phyloP scores from a whole-genome alignment of 23 red algal species.

The Chondrus crispus region DNA sequence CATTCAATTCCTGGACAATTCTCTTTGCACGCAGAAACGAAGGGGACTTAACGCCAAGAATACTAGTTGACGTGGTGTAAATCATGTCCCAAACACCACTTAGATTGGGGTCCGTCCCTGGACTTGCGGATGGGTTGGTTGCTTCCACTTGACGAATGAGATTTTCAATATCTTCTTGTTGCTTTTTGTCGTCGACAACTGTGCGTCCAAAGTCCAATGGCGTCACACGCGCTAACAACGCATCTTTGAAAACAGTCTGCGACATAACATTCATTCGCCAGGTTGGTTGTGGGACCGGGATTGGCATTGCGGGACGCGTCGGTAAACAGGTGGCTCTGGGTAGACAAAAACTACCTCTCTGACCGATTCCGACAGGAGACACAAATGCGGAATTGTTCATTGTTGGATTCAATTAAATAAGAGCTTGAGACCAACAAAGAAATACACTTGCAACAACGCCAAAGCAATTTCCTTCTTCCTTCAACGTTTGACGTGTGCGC shows the following conservation, averaged over 20 bases:
- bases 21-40: slow-evolving; percentile 41
- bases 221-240: slow-evolving; percentile 17
- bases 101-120: slow-evolving; percentile 51
- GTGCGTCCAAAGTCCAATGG: slow-evolving; percentile 51
- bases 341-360: no score
- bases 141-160: slow-evolving; percentile 49
- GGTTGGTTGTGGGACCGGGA: no score
- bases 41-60: slow-evolving; percentile 58
- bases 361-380: no score
- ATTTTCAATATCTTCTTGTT: slow-evolving; percentile 48
- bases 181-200: slow-evolving; percentile 10
- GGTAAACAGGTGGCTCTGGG: no score
- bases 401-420: no score
- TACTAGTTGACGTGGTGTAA: slow-evolving; percentile 78
- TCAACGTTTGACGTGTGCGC: no score
- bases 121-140: slow-evolving; percentile 28
- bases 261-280: slow-evolving; percentile 37
- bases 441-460: no score
- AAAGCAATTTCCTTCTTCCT: no score
- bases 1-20: slow-evolving; percentile 77
- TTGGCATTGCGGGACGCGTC: no score
- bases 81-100: slow-evolving; percentile 70
- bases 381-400: no score
- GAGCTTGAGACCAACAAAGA: no score
- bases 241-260: slow-evolving; percentile 41